Base-by-base conservation (phyloP, 2,329 filamentous ascomycete genomes). In the Alternaria arbusti region DNA sequence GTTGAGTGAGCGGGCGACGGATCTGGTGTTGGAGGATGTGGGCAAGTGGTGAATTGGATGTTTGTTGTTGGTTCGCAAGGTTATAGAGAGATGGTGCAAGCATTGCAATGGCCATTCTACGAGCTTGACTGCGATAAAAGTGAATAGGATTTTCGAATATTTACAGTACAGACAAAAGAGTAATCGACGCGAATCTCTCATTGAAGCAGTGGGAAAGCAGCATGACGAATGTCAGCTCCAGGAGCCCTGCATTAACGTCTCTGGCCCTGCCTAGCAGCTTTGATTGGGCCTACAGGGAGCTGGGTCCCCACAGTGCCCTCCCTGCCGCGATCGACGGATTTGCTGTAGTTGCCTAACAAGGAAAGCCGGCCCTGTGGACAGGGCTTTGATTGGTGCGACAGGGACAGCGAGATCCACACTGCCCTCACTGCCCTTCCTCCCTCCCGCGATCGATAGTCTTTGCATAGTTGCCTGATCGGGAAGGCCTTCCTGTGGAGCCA, bases 1-100 rank as follows among this genome's bases (percentile, higher is more conserved):
- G 64, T 23, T 73, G 44, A 63, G 64, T 40, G 65, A 69, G 56
- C 68, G 67, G 59, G 71, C 67, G 26, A 65, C 64, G 13, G 70
- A 70, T 40, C 43, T 71, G 22, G 63, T 72, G 22, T 51, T 70
- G 45, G 70, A 70, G 51, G 70, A 73, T 65, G 61, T 57, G 17
- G 30, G 40, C 7, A 56, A 52, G 11, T 51, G 43, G 28, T 57
- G 28, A 40, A 13, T 9, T 20, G 25, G n/a, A 13, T 15, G 26
- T 32, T 23, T 26, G 49, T 6, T 23, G 49, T 52, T 10, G 20
- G 22, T 2, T 40, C 20, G 9, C 32, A 17, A 40, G n/a, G 9
- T 1, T 17, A 40, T 40, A 6, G 5, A 0, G 17, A 22, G 32
- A 5, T 46, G 43, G 5, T 47, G 45, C 13, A 51, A 46, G 55